Base-by-base conservation (phyloP, 768 basidiomycete species). In the Agaricus subrufescens region DNA sequence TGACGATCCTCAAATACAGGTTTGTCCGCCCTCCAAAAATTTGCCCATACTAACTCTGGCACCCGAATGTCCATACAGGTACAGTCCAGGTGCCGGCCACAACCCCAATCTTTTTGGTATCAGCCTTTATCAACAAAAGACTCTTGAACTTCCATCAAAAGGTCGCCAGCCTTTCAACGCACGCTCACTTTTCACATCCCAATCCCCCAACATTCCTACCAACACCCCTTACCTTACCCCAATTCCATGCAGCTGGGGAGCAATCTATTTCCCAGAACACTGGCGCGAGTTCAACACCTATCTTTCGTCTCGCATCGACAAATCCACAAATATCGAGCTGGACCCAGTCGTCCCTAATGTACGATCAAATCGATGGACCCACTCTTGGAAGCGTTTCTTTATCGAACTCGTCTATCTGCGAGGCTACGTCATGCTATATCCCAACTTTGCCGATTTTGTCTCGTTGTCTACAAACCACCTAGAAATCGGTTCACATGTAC, bases 391-490 rank as follows among this genome's bases (percentile, higher is more conserved):
- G 69, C 86, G 85, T 59, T 93, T 86, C 69, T 91, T 93, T 67
- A 93, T 93, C 69, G 92, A 94, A 68, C 76, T 94, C 53, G 84
- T 82, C 42, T 90, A 85, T 68, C 77, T 94, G 12, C 83, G 85
- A 4, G 90, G 91, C 2, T 91, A 91, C 69, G 81, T 84, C 50
- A 94, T 94, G 92, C 80, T 94, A 30, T 94, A 94, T 65, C 91
- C 92, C 10, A 94, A 94, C 71, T 94, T 82, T 65, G 77, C 73
- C 42, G 76, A 74, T 44, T 91, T 84, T 62, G 66, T 76, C 38
- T 92, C 91, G 29, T 68, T 94, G 6, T 94, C 93, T 58, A 94
- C 91, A n/a, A 94, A 94, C 67, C 92, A 92, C 63, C 78, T 94
- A 53, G 92, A 94, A 72, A 77, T 84, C 15, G 92, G 92, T 30